A percentile compares a stretch with the other conserved stretches of the same genome.
phyloP scores from a whole-genome alignment of 768 basidiomycete genomes.

The Boletus insuetus region DNA sequence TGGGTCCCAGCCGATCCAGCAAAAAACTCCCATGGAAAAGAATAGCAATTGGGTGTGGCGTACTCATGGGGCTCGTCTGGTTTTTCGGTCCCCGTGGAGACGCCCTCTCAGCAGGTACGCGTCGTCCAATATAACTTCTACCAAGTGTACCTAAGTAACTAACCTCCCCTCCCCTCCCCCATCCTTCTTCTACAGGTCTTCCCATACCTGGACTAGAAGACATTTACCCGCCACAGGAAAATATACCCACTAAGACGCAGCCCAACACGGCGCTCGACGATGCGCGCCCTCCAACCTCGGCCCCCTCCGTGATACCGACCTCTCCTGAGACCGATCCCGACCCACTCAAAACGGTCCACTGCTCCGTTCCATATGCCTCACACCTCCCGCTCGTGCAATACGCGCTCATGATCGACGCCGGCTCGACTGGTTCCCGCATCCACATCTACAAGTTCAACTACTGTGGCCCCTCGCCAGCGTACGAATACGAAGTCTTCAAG shows the following conservation, averaged over 20 bases:
- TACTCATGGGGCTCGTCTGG: constrained; percentile 62
- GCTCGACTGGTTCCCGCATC: constrained; percentile 94
- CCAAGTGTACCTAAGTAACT: background rate
- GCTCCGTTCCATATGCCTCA: constrained; percentile 52
- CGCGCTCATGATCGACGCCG: constrained; percentile 97
- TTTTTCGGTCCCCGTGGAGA: constrained; percentile 52
- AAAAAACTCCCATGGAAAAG: constrained; percentile 58
- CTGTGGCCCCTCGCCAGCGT: constrained; percentile 68
- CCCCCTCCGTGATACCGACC: constrained; percentile 32
- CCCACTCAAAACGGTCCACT: constrained; percentile 68
- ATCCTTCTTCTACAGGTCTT: constrained; percentile 5
- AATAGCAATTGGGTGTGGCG: constrained; percentile 55
- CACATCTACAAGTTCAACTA: constrained; percentile 99
- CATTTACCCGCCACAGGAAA: constrained; percentile 19
- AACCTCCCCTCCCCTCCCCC: too few relatives aligned
- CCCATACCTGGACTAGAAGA: constrained; percentile 21
- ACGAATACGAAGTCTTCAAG: constrained; percentile 93
- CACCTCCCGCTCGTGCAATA: constrained; percentile 73
- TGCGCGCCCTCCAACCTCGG: background rate
- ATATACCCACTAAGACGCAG: constrained; percentile 11
- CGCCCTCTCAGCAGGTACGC: constrained; percentile 19
- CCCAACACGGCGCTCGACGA: background rate
- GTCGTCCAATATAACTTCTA: background rate
- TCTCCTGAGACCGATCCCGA: constrained; percentile 76
- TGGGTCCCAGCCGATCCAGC: constrained; percentile 44